These are phyloP conservation scores for Kwoniella shandongensis DNA, from an alignment of 768 basidiomycete species.

Conservation along the genomic window DNA sequence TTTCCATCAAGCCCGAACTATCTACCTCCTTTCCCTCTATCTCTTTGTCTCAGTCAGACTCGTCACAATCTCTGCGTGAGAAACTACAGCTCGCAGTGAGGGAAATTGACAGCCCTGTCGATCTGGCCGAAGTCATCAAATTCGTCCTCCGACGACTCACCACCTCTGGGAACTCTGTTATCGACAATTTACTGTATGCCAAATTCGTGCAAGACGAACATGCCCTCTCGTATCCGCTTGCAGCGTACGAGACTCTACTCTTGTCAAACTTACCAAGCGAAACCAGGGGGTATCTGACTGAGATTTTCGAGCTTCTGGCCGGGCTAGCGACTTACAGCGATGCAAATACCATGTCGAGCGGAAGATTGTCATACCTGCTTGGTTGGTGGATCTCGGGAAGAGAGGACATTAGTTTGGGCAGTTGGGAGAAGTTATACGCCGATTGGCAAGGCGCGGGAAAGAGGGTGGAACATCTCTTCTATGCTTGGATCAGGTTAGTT, in stretches of 20 bases:
- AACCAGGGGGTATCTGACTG: constrained; percentile 15
- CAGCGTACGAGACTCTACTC: constrained; percentile 25
- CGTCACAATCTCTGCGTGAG: constrained; percentile 13
- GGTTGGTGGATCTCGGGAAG: constrained; percentile 35
- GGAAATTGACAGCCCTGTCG: constrained; percentile 2
- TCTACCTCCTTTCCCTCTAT: constrained; percentile 25
- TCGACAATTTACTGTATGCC: constrained; percentile 19
- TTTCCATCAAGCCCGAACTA: constrained; percentile 17
- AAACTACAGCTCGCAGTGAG: constrained; percentile 5
- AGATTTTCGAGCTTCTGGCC: constrained; percentile 35
- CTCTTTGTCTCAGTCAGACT: constrained; percentile 9
- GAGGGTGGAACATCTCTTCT: constrained; percentile 33
- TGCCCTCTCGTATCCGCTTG: constrained; percentile 26
- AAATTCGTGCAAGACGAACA: constrained; percentile 33
- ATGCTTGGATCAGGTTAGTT: constrained; percentile 44
- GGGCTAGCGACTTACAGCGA: constrained; percentile 26
- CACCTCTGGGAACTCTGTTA: not conserved
- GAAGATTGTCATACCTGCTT: constrained; percentile 20
- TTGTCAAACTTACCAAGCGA: constrained; percentile 4
- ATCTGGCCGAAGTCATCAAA: constrained; percentile 27
- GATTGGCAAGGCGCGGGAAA: constrained; percentile 30
- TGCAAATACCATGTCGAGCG: constrained; percentile 21
- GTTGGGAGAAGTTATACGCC: constrained; percentile 33
- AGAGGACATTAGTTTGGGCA: not conserved
- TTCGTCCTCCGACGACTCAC: constrained; percentile 22